phyloP scores from a whole-genome alignment of 2,329 filamentous ascomycete species.

The Bertia moriformis region DNA sequence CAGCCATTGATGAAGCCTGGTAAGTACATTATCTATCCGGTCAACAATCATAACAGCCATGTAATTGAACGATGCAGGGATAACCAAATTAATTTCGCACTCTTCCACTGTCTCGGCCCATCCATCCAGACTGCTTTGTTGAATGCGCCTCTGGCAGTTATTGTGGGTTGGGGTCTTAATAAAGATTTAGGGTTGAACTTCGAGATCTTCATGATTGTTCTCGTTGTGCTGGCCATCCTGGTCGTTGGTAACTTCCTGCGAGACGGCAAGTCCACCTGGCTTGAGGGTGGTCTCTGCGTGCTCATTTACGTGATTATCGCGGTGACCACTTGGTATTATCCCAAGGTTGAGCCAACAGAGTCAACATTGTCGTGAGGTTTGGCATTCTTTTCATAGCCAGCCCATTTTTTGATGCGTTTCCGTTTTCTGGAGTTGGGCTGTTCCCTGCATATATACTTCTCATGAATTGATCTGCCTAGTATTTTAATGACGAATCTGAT shows the following conservation, averaged over 20 bases:
- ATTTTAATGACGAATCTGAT: no score
- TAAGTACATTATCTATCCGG: conserved; percentile 7
- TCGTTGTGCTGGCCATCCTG: conserved; percentile 60
- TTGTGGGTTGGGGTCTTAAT: conserved; percentile 55
- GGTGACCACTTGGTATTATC: conserved; percentile 28
- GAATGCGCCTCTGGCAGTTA: conserved; percentile 57
- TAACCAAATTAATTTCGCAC: conserved; percentile 52
- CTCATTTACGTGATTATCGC: conserved; percentile 31
- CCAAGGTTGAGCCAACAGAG: conserved; percentile 10
- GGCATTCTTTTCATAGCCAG: no score
- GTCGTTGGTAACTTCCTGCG: conserved; percentile 63
- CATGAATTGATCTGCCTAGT: no score
- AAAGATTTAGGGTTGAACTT: conserved; percentile 57
- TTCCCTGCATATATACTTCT: no score
- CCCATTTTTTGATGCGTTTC: no score
- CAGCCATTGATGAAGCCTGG: conserved; percentile 57
- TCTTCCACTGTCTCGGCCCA: conserved; percentile 59
- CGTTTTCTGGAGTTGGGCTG: no score
- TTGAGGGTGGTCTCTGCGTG: conserved; percentile 59
- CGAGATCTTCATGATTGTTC: conserved; percentile 61
- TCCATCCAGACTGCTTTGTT: conserved; percentile 65
- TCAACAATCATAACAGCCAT: not conserved
- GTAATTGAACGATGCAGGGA: conserved; percentile 19
- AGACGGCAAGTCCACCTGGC: conserved; percentile 62
- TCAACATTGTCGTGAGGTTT: not conserved